These are phyloP conservation scores for Chaetomium cochliodes DNA, from an alignment of 495 filamentous ascomycete genomes.

Conservation along the genomic window DNA sequence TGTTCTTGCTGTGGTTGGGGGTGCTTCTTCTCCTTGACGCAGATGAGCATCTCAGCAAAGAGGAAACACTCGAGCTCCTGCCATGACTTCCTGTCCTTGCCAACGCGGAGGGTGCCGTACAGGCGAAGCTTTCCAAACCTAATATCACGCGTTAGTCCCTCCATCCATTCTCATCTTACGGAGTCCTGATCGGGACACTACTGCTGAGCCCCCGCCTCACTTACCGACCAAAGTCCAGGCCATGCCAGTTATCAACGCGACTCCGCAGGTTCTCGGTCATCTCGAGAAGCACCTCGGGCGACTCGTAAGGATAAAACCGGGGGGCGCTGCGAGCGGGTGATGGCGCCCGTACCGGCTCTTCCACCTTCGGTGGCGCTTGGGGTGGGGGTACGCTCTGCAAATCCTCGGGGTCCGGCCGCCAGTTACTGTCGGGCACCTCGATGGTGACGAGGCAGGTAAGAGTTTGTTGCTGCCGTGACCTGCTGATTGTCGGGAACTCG, in stretches of 20 bases:
- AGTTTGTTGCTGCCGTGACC: constrained; percentile 91
- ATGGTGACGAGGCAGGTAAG: constrained; percentile 93
- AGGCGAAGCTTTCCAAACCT: constrained; percentile 93
- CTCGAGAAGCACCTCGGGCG: constrained; percentile 69
- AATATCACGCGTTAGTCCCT: constrained; percentile 20
- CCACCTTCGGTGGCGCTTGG: constrained; percentile 38
- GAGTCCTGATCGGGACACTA: not conserved
- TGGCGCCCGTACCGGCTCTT: constrained; percentile 51
- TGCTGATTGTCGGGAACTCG: constrained; percentile 91
- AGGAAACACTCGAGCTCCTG: constrained; percentile 97
- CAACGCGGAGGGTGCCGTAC: constrained; percentile 87
- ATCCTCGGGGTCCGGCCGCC: constrained; percentile 83
- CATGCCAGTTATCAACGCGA: constrained; percentile 98
- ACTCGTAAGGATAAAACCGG: constrained; percentile 59
- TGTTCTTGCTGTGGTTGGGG: constrained; percentile 47
- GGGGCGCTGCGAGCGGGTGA: constrained; percentile 53
- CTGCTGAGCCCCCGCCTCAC: constrained; percentile 17
- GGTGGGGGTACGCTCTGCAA: constrained; percentile 64
- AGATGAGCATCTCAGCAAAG: constrained; percentile 99
- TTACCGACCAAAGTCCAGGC: constrained; percentile 88
- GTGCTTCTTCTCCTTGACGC: constrained; percentile 93
- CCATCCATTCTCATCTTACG: constrained; percentile 4
- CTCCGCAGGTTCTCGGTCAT: constrained; percentile 82
- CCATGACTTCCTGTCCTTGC: constrained; percentile 96
- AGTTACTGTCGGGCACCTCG: constrained; percentile 90